Evolutionary conservation across 2,329 filamentous ascomycete genomes (phyloP).

Genomic region (Ceratocystis smalleyi): DNA sequence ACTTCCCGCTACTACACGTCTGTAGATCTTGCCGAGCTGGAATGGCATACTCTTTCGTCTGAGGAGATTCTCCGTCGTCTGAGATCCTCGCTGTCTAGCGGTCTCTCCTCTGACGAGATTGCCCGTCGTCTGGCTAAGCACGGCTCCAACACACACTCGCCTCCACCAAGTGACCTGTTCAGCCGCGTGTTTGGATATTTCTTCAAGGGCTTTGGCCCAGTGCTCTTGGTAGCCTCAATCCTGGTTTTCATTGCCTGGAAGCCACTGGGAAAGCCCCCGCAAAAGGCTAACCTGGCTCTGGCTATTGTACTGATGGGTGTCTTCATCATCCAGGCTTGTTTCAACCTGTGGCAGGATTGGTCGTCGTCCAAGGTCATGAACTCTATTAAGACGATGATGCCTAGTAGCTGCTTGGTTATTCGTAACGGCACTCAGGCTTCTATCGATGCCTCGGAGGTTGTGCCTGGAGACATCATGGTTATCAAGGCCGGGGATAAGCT

Average conservation of each 20-base stretch:
- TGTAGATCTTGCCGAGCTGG: constrained; percentile 43
- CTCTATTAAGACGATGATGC: constrained; percentile 67
- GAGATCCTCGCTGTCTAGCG: constrained; percentile 37
- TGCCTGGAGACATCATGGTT: constrained; percentile 83
- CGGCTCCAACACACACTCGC: constrained; percentile 51
- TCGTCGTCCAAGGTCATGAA: constrained; percentile 63
- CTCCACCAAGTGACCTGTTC: constrained; percentile 45
- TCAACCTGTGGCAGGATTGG: constrained; percentile 60
- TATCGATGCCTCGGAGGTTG: constrained; percentile 85
- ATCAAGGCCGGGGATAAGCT: constrained; percentile 84
- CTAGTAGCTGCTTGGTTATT: constrained; percentile 58
- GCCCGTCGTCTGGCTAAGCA: constrained; percentile 40
- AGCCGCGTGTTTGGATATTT: constrained; percentile 44
- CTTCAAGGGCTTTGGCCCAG: constrained; percentile 60
- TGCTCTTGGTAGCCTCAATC: constrained; percentile 52
- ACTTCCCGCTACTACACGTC: not conserved
- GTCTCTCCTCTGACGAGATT: constrained; percentile 45
- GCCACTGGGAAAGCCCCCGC: constrained; percentile 55
- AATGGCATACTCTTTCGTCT: constrained; percentile 49
- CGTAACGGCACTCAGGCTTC: constrained; percentile 60
- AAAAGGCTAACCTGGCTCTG: constrained; percentile 53
- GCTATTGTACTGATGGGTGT: constrained; percentile 58
- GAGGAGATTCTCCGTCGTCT: constrained; percentile 46
- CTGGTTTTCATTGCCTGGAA: constrained; percentile 66
- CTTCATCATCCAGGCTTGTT: constrained; percentile 52